Conservation (phyloP, 495 filamentous ascomycete species). For the Daldinia bambusicola region DNA sequence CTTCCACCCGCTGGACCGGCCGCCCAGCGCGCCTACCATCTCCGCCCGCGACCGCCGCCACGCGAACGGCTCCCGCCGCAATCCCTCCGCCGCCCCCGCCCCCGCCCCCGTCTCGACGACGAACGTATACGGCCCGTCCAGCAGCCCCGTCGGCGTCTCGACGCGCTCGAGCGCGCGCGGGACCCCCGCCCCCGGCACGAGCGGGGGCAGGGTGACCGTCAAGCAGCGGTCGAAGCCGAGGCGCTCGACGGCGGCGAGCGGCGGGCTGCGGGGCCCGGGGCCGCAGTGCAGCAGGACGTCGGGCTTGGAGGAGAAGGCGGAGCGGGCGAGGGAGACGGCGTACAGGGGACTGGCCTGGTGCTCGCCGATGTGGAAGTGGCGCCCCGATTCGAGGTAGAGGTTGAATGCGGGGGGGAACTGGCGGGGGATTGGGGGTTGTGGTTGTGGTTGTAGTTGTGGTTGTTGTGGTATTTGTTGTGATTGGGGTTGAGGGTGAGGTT, state of each 20-base stretch:
- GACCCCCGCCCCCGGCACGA: constrained; percentile 8
- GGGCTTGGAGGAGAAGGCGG: constrained; percentile 20
- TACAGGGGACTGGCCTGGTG: constrained; percentile 41
- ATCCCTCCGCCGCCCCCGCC: constrained; percentile 10
- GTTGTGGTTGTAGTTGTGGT: neutral
- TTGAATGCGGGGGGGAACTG: constrained; percentile 46
- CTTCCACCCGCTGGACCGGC: constrained; percentile 39
- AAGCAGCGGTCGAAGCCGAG: neutral
- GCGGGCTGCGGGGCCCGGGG: constrained; percentile 11
- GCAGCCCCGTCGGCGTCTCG: constrained; percentile 5
- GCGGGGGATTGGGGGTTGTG: constrained; percentile 3
- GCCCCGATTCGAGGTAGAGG: constrained; percentile 34
- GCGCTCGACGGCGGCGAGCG: constrained; percentile 31
- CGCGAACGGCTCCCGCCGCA: constrained; percentile 43
- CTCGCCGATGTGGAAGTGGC: constrained; percentile 37
- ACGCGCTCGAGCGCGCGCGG: constrained; percentile 21
- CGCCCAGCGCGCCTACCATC: constrained; percentile 36
- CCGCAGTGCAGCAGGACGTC: constrained; percentile 44
- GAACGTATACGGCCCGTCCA: constrained; percentile 32
- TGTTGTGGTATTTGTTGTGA: neutral
- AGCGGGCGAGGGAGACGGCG: constrained; percentile 32
- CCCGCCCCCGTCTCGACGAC: constrained; percentile 30
- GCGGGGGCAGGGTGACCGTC: constrained; percentile 21
- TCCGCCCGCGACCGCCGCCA: constrained; percentile 44
- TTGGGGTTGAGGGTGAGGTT: too few relatives aligned